Percentiles rank a stretch among this genome's conserved stretches.
These are phyloP conservation scores for Lophiostoma macrostomum DNA, from an alignment of 495 filamentous ascomycete species.

Conservation along the genomic window DNA sequence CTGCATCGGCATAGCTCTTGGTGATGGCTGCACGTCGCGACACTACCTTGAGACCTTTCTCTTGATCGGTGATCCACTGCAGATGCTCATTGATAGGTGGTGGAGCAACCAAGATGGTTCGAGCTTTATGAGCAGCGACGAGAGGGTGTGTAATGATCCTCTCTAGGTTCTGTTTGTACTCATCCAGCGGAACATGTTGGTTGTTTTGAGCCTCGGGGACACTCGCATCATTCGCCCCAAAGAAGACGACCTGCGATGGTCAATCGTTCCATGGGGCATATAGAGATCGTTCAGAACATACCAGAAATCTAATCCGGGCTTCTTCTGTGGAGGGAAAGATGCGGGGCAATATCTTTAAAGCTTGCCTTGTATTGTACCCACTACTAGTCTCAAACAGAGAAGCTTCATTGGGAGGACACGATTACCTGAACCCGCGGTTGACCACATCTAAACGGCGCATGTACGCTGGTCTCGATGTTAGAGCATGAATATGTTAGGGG, in stretches of 20 bases:
- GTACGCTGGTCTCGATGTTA: slow-evolving; percentile 50
- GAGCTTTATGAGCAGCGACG: slow-evolving; percentile 65
- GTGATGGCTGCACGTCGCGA: slow-evolving; percentile 62
- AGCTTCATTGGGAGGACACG: neutral
- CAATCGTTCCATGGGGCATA: neutral
- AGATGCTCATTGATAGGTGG: slow-evolving; percentile 79
- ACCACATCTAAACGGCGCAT: slow-evolving; percentile 64
- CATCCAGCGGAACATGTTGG: slow-evolving; percentile 71
- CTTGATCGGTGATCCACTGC: slow-evolving; percentile 52
- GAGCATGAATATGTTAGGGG: too few species aligned
- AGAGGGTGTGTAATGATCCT: slow-evolving; percentile 65
- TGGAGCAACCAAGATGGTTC: slow-evolving; percentile 72
- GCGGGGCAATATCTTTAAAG: slow-evolving; percentile 54
- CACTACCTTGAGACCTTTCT: slow-evolving; percentile 47
- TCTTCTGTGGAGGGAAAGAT: slow-evolving; percentile 56
- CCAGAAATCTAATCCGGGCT: slow-evolving; percentile 64
- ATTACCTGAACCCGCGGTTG: slow-evolving; percentile 64
- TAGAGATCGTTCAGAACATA: slow-evolving; percentile 40
- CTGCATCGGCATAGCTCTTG: slow-evolving; percentile 68
- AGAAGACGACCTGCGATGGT: slow-evolving; percentile 64
- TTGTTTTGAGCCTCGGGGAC: slow-evolving; percentile 53
- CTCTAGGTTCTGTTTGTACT: slow-evolving; percentile 68
- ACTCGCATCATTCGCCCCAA: slow-evolving; percentile 83
- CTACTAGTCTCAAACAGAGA: slow-evolving; percentile 36
- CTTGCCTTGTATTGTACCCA: slow-evolving; percentile 67